Evolutionary conservation across 2,329 filamentous ascomycete species (phyloP), one percentile per base, ranked within the genome.

Genomic region (Diaporthe aspalathi): DNA sequence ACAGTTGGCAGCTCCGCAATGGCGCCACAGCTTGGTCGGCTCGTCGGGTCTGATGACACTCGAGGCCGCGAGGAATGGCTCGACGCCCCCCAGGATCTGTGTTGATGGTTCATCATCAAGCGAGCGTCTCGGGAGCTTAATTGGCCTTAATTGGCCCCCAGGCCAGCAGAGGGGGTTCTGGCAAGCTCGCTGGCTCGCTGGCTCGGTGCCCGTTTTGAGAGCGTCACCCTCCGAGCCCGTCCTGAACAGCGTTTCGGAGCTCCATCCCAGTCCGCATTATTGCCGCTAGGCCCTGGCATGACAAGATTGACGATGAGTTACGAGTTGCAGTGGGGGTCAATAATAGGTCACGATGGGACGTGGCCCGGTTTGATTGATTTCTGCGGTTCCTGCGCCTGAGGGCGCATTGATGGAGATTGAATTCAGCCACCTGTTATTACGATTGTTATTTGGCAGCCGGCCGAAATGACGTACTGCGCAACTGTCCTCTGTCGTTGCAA

Each of bases 321-420:
- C 67, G 47, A 66, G 54, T 50, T 70, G 45, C 68, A 27, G 71
- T 72, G 71, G 68, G n/a, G 67, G 68, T 53, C 45, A 45, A 57
- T 45, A 32, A 43, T 50, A 67, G 47, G 68, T 67, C 53, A 68
- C 68, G 63, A 65, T 60, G 47, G 62, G 67, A 72, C 71, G 71
- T 72, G 71, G 68, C 71, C 62, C 63, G 12, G 67, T 70, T 69
- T 56, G 40, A 72, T 72, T 72, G 71, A 70, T 60, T 62, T 70
- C 57, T 52, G 67, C 67, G 67, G 67, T 72, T 49, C 71, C 71
- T 72, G 68, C 68, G 62, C 53, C 71, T 52, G 67, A 32, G 27
- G n/a, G 24, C 54, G 68, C 68, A 66, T 65, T 65, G 40, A 62
- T 45, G 67, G 45, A 52, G 65, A 57, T 45, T 38, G 43, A 50